Evolutionary conservation across 768 basidiomycete species (phyloP), one percentile per base, ranked within the genome.

Genomic region (Termitomyces sp.): DNA sequence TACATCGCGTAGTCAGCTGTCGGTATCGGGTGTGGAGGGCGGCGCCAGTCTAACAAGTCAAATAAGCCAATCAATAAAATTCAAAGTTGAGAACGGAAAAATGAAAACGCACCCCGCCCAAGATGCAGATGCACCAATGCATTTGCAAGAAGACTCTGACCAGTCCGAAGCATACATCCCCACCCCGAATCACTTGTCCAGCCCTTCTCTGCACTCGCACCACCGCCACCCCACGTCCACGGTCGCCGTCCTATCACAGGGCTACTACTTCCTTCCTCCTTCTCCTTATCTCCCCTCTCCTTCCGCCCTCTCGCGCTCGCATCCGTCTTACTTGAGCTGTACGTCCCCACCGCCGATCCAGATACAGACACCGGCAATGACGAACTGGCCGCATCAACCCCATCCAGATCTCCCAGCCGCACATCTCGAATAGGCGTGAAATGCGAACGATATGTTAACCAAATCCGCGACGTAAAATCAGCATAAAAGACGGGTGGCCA

Each of bases 91-190:
- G 37, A 38, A 47, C 25, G 54, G 20, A 57, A 46, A 8, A 36
- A 6, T 55, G 36, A 43, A 4, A 58, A 36, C 20, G 40, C 3
- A 69, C 69, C 64, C 40, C 67, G 57, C 0, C 90, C 89, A 0
- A 94, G 77, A 72, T 94, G 90, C 2, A 89, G 72, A 70, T 86
- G 79, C 14, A 91, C 72, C 20, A 96, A 74, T 1, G 91, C 84
- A 58, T 91, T 94, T 7, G 91, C 93, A 29, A 96, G 77, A 62
- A 96, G 67, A 60, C 87, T 88, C 72, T 96, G 94, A 1, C 92
- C 93, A 0, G 93, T 96, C 32, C 93, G 75, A 45, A 96, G 72
- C 93, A 96, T 96, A 69, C 94, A 96, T 0, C 93, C 93, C 93
- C 93, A 95, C 0, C 94, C 93, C 0, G 89, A 79, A 74, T 96